A percentile compares a stretch with the other conserved stretches of the same genome.
These are phyloP conservation scores for Penicillium macrosclerotiorum DNA, from an alignment of 495 filamentous ascomycete genomes.

Conservation along the genomic window DNA sequence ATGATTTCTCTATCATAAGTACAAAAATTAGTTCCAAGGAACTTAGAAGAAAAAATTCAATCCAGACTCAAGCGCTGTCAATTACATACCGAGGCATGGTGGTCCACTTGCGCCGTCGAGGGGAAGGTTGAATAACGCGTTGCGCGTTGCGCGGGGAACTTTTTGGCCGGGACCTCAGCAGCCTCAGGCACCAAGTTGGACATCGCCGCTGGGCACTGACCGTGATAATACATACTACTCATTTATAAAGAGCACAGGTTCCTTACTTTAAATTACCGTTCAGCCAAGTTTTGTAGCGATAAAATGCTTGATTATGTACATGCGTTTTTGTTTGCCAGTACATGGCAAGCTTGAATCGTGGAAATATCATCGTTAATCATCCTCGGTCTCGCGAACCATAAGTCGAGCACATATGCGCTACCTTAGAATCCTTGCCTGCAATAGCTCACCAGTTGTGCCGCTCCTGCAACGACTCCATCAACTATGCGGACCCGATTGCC, in stretches of 20 bases:
- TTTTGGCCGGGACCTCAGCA: conserved; percentile 16
- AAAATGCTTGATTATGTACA: too few species aligned
- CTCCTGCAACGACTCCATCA: conserved; percentile 80
- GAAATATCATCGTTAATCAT: not conserved
- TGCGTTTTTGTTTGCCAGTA: too few species aligned
- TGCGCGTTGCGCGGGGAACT: conserved; percentile 39
- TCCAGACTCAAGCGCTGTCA: too few species aligned
- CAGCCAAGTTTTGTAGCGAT: too few species aligned
- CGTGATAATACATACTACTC: not conserved
- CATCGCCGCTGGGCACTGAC: conserved; percentile 10
- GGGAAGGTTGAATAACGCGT: conserved; percentile 36
- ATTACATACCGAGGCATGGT: conserved; percentile 46
- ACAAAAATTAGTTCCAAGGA: conserved; percentile 3
- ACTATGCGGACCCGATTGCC: conserved; percentile 67
- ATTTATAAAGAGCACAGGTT: too few species aligned
- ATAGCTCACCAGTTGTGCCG: conserved; percentile 58
- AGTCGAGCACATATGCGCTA: not conserved
- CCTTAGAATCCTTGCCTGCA: conserved; percentile 38
- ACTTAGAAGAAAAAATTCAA: not conserved
- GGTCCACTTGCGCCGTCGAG: conserved; percentile 20
- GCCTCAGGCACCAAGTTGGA: conserved; percentile 32
- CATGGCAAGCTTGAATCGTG: too few species aligned
- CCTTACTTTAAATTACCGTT: too few species aligned
- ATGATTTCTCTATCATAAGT: conserved; percentile 83
- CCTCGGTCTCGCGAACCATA: too few species aligned